These are phyloP conservation scores for Suillus cothurnatus DNA, from an alignment of 768 basidiomycete genomes.

Conservation along the genomic window DNA sequence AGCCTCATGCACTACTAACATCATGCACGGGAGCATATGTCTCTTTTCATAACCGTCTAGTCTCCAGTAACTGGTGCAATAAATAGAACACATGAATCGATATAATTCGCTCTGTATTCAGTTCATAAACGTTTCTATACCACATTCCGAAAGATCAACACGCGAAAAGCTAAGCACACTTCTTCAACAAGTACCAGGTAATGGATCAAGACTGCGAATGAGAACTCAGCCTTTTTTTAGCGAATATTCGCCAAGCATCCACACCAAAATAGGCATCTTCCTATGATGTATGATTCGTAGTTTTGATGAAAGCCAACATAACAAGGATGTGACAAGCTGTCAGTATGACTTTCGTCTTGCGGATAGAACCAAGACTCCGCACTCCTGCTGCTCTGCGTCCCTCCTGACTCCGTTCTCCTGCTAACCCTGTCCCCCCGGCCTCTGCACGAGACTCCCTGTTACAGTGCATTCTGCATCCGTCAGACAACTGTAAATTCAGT, in stretches of 20 bases:
- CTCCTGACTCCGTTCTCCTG: too few species aligned
- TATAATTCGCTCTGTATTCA: background rate
- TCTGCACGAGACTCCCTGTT: too few species aligned
- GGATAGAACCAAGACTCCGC: background rate
- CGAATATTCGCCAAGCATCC: background rate
- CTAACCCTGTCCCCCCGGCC: too few species aligned
- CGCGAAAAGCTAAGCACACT: background rate
- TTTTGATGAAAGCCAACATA: conserved; percentile 1
- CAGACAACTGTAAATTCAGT: too few species aligned
- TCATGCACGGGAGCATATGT: too few species aligned
- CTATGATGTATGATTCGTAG: background rate
- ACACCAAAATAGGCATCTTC: background rate
- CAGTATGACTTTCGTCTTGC: background rate
- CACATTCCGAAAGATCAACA: background rate
- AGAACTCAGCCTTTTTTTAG: background rate
- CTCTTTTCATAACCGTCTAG: too few species aligned
- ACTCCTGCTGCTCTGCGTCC: too few species aligned
- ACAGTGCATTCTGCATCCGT: too few species aligned
- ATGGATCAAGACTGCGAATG: background rate
- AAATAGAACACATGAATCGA: too few species aligned
- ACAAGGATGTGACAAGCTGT: background rate
- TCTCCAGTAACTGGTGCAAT: too few species aligned
- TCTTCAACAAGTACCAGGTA: background rate
- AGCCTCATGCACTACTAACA: too few species aligned
- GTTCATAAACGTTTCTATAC: background rate